Evolutionary conservation across 257 asterid genomes (phyloP).

Genomic region (Solanum etuberosum): DNA sequence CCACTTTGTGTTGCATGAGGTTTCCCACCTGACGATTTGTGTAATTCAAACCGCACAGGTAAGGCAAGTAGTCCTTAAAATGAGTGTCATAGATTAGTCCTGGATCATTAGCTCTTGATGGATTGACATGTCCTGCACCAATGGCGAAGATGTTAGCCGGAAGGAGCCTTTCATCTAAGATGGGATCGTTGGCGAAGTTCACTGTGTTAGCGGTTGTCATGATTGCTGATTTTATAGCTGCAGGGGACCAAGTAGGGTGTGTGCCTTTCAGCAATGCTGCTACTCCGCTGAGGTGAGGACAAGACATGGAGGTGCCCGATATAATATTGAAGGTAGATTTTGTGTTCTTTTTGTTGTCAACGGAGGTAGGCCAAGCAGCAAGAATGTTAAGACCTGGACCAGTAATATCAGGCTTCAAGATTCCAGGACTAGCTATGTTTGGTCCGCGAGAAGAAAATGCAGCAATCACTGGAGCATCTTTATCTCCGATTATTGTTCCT

Average conservation of each 20-base stretch:
- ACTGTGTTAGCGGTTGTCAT: conserved; percentile 37
- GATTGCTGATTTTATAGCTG: conserved; percentile 44
- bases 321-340: neutral
- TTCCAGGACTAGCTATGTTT: neutral
- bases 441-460: neutral
- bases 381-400: neutral
- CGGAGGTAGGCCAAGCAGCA: neutral
- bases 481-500: neutral
- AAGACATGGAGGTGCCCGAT: neutral
- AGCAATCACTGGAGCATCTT: neutral
- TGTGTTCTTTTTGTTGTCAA: neutral
- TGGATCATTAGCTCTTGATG: conserved; percentile 30
- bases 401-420: neutral
- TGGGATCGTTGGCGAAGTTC: conserved; percentile 11
- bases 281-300: neutral
- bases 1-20: conserved; percentile 7
- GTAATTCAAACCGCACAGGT: conserved; percentile 39
- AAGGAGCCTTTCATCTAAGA: conserved; percentile 20
- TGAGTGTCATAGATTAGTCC: conserved; percentile 37
- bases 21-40: conserved; percentile 10
- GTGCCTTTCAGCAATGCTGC: neutral
- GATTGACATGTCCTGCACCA: conserved; percentile 47
- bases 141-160: conserved; percentile 21
- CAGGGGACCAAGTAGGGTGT: conserved; percentile 6
- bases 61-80: conserved; percentile 31